Evolutionary conservation across 129 eudicot species (phyloP), one percentile per base, ranked within the genome.

Genomic region (Helianthus tuberosus): DNA sequence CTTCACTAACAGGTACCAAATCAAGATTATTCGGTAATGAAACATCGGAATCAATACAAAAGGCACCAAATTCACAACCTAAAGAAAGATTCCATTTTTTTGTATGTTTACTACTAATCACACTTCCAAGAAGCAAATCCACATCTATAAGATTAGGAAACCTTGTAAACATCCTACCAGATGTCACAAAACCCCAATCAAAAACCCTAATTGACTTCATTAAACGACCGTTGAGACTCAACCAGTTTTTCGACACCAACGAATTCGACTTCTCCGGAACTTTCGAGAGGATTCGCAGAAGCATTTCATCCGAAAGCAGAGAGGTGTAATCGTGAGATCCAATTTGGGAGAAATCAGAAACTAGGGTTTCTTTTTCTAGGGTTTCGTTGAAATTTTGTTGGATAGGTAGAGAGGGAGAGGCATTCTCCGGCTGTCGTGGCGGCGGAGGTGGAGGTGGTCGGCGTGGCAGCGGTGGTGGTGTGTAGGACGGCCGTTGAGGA

Each of bases 61-160:
- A 83, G 13, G 87, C 69, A 16, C 89, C 83, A 6, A 76, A 38
- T 62, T 82, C 79, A 65, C 69, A 73, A 25, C 84, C 80, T 16
- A 83, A 64, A 41, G 80, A 79, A 73, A 87, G 83, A 61, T 82
- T 86, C 8, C 69, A 78, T 29, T 16, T 72, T 64, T 65, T 78
- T 13, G 73, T 17, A 41, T 70, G 64, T 61, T 66, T 46, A n/a
- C 74, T 74, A 1, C 86, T 77, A 78, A 75, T 61, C 49, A 91
- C 69, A 66, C 80, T 80, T 16, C 85, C 91, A 64, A 78, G 79
- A 51, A 84, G 84, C 23, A 92, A 79, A 78, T 89, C 86, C 58
- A 92, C 84, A 66, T 81, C 86, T 23, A 76, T 71, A 61, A 92
- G 88, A 67, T 87, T 86, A 5, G 97, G 97, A 57, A 92, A 92